These are phyloP conservation scores for Spathaspora boniae DNA, from an alignment of 805 yeast genomes.

Conservation along the genomic window DNA sequence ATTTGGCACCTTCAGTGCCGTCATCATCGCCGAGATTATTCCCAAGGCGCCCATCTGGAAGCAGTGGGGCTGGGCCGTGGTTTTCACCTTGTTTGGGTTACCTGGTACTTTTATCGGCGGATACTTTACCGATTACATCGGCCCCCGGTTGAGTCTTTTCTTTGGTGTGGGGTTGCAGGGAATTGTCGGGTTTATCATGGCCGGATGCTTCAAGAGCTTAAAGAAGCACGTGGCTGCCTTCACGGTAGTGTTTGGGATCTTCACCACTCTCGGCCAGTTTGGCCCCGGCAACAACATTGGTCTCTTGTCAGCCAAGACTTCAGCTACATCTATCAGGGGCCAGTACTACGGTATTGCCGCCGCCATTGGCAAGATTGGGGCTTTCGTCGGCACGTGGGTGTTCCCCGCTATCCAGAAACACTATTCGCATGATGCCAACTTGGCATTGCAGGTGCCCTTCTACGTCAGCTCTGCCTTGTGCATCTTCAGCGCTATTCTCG, in stretches of 20 bases:
- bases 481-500: slow-evolving; percentile 63
- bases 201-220: slow-evolving; percentile 59
- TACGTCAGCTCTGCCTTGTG: slow-evolving; percentile 79
- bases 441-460: slow-evolving; percentile 74
- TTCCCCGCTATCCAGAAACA: slow-evolving; percentile 75
- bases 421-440: slow-evolving; percentile 39
- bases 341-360: slow-evolving; percentile 90
- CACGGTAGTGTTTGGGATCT: slow-evolving; percentile 85
- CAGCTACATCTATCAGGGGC: slow-evolving; percentile 86
- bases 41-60: slow-evolving; percentile 61
- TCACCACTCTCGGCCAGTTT: slow-evolving; percentile 83
- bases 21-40: slow-evolving; percentile 58
- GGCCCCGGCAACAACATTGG: slow-evolving; percentile 96
- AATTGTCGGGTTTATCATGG: slow-evolving; percentile 78
- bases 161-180: slow-evolving; percentile 73
- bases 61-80: slow-evolving; percentile 90
- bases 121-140: slow-evolving; percentile 75
- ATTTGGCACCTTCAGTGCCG: slow-evolving; percentile 78
- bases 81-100: slow-evolving; percentile 79
- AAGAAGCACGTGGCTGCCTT: slow-evolving; percentile 68
- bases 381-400: slow-evolving; percentile 83
- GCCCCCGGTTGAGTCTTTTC: slow-evolving; percentile 80
- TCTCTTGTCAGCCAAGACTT: slow-evolving; percentile 78
- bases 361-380: slow-evolving; percentile 89
- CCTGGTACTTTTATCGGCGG: slow-evolving; percentile 93